phyloP scores from a whole-genome alignment of 2,329 filamentous ascomycete species.

The Fusarium citri region DNA sequence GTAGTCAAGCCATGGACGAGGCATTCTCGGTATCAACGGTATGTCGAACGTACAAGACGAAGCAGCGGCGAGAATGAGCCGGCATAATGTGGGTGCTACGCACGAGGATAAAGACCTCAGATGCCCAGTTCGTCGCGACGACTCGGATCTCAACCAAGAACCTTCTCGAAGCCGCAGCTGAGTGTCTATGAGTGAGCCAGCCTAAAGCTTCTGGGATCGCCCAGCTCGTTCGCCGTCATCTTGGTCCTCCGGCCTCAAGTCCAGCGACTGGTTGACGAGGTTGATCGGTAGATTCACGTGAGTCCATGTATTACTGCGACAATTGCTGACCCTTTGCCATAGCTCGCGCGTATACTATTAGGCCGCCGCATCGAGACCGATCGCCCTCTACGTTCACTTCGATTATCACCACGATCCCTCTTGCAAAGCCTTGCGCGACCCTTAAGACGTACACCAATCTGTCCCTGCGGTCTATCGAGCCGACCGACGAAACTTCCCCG shows the following conservation, averaged over 20 bases:
- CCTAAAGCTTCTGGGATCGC: conserved; percentile 3
- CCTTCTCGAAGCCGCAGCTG: not conserved
- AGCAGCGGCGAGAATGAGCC: not conserved
- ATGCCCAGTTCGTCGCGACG: not conserved
- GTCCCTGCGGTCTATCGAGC: not conserved
- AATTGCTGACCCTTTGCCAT: not conserved
- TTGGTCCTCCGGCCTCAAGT: not conserved
- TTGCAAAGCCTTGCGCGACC: not conserved
- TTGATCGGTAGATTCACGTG: not conserved
- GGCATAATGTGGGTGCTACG: not conserved
- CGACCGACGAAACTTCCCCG: not conserved
- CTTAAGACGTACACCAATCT: not conserved
- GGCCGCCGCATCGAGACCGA: conserved; percentile 6
- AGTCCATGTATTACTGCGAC: fast-evolving
- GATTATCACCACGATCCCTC: not conserved
- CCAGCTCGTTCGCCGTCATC: not conserved
- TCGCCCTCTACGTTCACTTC: conserved; percentile 21
- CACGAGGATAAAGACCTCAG: not conserved
- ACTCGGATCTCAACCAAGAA: not conserved
- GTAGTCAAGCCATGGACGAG: not conserved
- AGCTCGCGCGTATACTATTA: not conserved
- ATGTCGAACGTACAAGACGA: not conserved
- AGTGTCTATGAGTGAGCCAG: not conserved
- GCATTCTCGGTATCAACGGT: fast-evolving
- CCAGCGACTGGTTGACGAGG: not conserved